These are phyloP conservation scores for Sarocladium strictum DNA, from an alignment of 2,329 filamentous ascomycete genomes.

Conservation along the genomic window DNA sequence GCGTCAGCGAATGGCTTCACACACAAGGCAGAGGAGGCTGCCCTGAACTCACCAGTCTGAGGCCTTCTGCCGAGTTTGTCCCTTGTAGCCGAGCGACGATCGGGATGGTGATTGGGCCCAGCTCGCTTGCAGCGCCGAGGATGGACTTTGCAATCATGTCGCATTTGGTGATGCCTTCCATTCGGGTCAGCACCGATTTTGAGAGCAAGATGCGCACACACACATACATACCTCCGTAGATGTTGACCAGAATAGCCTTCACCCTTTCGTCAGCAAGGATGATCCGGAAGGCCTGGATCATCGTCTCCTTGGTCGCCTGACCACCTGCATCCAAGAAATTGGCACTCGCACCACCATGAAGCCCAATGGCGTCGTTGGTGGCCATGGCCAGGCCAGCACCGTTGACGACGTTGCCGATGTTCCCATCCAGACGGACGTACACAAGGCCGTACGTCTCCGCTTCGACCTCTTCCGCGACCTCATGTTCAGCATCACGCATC, in stretches of 20 bases:
- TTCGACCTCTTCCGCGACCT: constrained; percentile 28
- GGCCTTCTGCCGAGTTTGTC: constrained; percentile 35
- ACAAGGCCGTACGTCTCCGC: constrained; percentile 64
- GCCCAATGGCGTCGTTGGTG: constrained; percentile 71
- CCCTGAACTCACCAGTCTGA: constrained; percentile 30
- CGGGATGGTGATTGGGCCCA: constrained; percentile 32
- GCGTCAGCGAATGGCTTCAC: background rate
- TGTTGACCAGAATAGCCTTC: constrained; percentile 57
- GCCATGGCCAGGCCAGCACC: constrained; percentile 89
- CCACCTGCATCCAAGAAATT: constrained; percentile 91
- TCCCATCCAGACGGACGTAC: constrained; percentile 59
- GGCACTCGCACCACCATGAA: constrained; percentile 61
- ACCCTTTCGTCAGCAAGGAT: constrained; percentile 68
- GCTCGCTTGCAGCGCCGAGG: constrained; percentile 31
- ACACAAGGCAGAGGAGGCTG: background rate
- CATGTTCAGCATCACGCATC: constrained; percentile 26
- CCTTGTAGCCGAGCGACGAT: constrained; percentile 42
- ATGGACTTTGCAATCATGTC: constrained; percentile 47
- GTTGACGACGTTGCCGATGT: constrained; percentile 80
- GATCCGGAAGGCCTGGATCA: constrained; percentile 69
- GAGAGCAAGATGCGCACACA: background rate
- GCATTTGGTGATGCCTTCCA: constrained; percentile 38
- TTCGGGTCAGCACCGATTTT: background rate
- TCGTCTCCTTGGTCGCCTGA: constrained; percentile 77
- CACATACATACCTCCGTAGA: constrained; percentile 35